A percentile compares a stretch with the other conserved stretches of the same genome.
Evolutionary conservation across 2,329 filamentous ascomycete genomes (phyloP).

Genomic region (Cordyceps cateniannulata): DNA sequence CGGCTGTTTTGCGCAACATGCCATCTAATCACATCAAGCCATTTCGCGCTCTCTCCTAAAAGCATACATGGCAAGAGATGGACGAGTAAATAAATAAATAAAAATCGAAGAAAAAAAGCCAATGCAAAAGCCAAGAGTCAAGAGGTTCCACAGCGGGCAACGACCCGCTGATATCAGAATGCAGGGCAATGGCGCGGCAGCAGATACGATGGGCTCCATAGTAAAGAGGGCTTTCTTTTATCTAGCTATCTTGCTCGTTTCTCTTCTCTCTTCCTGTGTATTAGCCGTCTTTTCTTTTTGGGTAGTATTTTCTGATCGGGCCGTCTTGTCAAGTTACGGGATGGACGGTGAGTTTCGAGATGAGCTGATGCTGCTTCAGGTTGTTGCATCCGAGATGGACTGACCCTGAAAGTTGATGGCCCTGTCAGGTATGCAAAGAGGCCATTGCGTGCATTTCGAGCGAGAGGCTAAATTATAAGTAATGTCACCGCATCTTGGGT

Average conservation of each 20-base stretch:
- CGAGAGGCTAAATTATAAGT: background rate
- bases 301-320: background rate
- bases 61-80: background rate
- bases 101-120: background rate
- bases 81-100: background rate
- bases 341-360: background rate
- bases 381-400: background rate
- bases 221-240: background rate
- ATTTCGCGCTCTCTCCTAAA: too few species aligned
- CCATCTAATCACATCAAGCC: background rate
- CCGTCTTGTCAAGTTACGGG: background rate
- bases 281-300: background rate
- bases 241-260: background rate
- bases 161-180: conserved; percentile 11
- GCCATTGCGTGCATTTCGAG: too few species aligned
- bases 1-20: background rate
- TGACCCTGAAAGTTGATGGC: background rate
- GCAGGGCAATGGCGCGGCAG: background rate
- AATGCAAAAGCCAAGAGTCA: background rate
- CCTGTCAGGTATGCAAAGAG: background rate
- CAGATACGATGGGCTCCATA: conserved; percentile 12
- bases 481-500: background rate
- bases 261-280: background rate
- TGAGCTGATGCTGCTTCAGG: background rate
- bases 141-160: conserved; percentile 9